Evolutionary conservation across 352 stramenopile genomes (phyloP), one percentile per base, ranked within the genome.

Genomic region (Phytophthora aleatoria): DNA sequence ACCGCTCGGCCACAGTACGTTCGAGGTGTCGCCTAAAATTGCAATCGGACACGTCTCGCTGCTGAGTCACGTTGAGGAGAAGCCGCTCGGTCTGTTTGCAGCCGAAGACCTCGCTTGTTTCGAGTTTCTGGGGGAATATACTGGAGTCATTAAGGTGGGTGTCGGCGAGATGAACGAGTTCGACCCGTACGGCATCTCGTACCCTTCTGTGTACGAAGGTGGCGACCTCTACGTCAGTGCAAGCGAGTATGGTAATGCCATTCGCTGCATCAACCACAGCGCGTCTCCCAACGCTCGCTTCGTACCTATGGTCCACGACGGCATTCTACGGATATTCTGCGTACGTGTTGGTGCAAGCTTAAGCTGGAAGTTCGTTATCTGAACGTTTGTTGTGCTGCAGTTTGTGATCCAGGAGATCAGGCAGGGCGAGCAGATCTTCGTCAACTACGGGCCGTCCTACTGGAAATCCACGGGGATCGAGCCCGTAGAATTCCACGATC

Each of bases 181-280:
- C 39, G 81, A 94, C 53, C 65, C 79, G 57, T 94, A 92, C 59
- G 85, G 79, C 28, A 73, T 92, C 31, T 80, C 71, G 57, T 93
- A 91, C 33, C 85, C 85, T 54, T 91, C 79, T 15, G 66, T 88
- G 28, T 93, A 85, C 47, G 77, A 91, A 63, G 61, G 66, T 5
- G 79, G 85, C 20, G 72, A 90, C 45, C 35, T 94, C 67, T 87
- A 86, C 48, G 78, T 92, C 50, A 90, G 79, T 54, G 79, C 85
- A 8, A 71, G 61, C 30, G 81, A 92, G 56, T 91, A 88, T 54
- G 83, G 83, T 68, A 94, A 94, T 63, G 64, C 73, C 49, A 91
- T 90, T 20, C 85, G 83, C 31, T 92, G 85, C 61, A 89, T 92
- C 54, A 92, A 94, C 59, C 85, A 93, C 68, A 91, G 81, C 63